Percentiles rank a stretch among this genome's conserved stretches.
Evolutionary conservation across 768 basidiomycete species (phyloP).

Genomic region (Boletus rubropictus): DNA sequence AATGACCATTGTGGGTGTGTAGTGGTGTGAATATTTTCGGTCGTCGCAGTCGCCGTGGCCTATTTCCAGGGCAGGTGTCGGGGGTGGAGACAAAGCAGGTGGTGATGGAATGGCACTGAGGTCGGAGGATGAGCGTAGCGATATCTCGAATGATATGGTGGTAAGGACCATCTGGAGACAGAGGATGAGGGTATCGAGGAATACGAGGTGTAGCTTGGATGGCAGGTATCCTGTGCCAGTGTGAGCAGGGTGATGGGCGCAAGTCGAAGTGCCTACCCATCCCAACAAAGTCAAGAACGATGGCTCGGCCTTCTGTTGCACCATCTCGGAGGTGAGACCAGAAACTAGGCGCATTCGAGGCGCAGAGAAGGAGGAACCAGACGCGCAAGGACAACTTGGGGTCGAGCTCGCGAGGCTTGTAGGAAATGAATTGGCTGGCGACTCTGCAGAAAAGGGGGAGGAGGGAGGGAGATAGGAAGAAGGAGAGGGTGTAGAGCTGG

Average conservation of each 20-base stretch:
- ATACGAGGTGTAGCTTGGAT: slow-evolving; percentile 59
- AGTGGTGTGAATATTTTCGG: slow-evolving; percentile 20
- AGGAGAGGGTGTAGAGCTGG: slow-evolving; percentile 70
- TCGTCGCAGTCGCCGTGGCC: slow-evolving; percentile 13
- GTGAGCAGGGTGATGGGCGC: slow-evolving; percentile 8
- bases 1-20: slow-evolving; percentile 45
- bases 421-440: slow-evolving; percentile 57
- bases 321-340: slow-evolving; percentile 56
- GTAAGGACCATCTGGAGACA: slow-evolving; percentile 61
- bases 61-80: slow-evolving; percentile 25
- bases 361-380: slow-evolving; percentile 54
- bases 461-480: slow-evolving; percentile 68
- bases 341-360: slow-evolving; percentile 54
- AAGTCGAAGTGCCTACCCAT: slow-evolving; percentile 45
- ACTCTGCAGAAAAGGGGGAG: slow-evolving; percentile 38
- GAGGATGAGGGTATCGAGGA: slow-evolving; percentile 64
- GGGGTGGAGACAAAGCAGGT: slow-evolving; percentile 19
- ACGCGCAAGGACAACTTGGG: slow-evolving; percentile 60
- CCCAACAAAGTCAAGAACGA: slow-evolving; percentile 77
- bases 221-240: slow-evolving; percentile 45
- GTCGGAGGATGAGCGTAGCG: slow-evolving; percentile 38
- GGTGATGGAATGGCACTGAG: slow-evolving; percentile 26
- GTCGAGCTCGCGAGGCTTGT: slow-evolving; percentile 63
- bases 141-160: slow-evolving; percentile 64
- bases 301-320: slow-evolving; percentile 49